A percentile compares a stretch with the other conserved stretches of the same genome.
These are phyloP conservation scores for Lactarius vividus DNA, from an alignment of 768 basidiomycete genomes.

Conservation along the genomic window DNA sequence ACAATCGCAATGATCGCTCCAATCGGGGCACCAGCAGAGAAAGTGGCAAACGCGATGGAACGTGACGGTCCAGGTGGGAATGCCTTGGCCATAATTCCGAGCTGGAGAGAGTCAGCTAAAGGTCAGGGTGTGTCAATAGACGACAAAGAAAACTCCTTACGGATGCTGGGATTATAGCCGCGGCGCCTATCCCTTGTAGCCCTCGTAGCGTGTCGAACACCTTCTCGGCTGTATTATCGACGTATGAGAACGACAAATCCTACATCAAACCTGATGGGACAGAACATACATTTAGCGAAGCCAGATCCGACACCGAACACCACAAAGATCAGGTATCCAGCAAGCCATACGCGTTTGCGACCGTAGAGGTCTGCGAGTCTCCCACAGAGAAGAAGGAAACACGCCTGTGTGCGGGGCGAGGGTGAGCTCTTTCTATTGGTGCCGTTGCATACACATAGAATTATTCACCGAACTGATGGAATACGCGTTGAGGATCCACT, in stretches of 20 bases:
- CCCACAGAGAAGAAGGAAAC: slow-evolving; percentile 73
- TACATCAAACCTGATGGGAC: neutral
- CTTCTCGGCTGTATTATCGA: slow-evolving; percentile 47
- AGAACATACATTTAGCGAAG: slow-evolving; percentile 50
- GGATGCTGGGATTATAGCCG: slow-evolving; percentile 71
- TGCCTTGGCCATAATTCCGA: slow-evolving; percentile 82
- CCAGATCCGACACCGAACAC: slow-evolving; percentile 63
- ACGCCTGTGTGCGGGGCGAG: slow-evolving; percentile 48
- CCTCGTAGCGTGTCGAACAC: slow-evolving; percentile 71
- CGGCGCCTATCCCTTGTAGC: slow-evolving; percentile 73
- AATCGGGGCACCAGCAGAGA: slow-evolving; percentile 80
- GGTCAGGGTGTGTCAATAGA: slow-evolving; percentile 8
- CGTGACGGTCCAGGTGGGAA: too few species aligned
- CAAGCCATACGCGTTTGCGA: slow-evolving; percentile 61
- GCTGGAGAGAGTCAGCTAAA: slow-evolving; percentile 37
- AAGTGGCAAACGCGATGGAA: slow-evolving; percentile 77
- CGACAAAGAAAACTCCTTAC: slow-evolving; percentile 39
- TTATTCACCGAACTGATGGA: slow-evolving; percentile 59
- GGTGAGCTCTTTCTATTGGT: neutral
- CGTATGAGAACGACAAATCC: neutral
- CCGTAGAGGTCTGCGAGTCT: slow-evolving; percentile 81
- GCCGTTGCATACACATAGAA: neutral
- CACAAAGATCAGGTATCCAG: slow-evolving; percentile 54
- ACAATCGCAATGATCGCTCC: slow-evolving; percentile 70
- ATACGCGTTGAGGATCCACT: slow-evolving; percentile 70